Conservation (phyloP, 2,329 filamentous ascomycete genomes). For the Aaosphaeria arxii region DNA sequence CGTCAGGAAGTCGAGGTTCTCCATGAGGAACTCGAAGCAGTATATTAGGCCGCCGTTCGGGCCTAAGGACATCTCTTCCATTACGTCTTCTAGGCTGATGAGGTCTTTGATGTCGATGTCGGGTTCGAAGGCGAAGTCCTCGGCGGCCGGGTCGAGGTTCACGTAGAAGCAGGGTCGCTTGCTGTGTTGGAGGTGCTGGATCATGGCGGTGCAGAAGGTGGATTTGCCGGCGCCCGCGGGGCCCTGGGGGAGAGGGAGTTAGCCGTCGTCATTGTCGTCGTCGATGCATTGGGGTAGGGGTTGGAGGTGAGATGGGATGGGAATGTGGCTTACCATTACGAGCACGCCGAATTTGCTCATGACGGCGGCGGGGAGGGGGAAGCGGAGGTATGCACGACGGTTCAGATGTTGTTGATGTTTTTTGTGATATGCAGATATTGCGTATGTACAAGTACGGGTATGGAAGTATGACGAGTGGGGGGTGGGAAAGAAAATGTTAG, state of each 20-base stretch:
- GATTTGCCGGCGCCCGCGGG: slow-evolving; percentile 96
- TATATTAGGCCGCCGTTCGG: slow-evolving; percentile 93
- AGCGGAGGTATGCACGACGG: background rate
- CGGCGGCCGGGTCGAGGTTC: slow-evolving; percentile 95
- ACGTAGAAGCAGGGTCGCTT: slow-evolving; percentile 96
- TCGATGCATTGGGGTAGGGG: background rate
- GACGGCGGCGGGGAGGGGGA: slow-evolving; percentile 16
- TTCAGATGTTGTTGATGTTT: background rate
- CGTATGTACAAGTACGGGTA: no score
- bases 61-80: slow-evolving; percentile 89
- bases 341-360: slow-evolving; percentile 96
- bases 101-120: slow-evolving; percentile 95
- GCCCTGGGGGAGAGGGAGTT: slow-evolving; percentile 45
- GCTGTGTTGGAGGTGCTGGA: slow-evolving; percentile 86
- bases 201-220: slow-evolving; percentile 91
- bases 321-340: slow-evolving; percentile 63
- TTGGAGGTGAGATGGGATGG: background rate
- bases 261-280: background rate
- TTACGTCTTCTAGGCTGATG: slow-evolving; percentile 90
- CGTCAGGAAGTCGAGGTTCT: slow-evolving; percentile 89
- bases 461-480: no score
- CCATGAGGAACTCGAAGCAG: slow-evolving; percentile 93
- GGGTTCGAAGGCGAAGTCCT: slow-evolving; percentile 85
- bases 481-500: no score
- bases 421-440: no score